Percentiles rank a stretch among this genome's conserved stretches.
Evolutionary conservation across 2,329 filamentous ascomycete genomes (phyloP).

Genomic region (Didymella glomerata): DNA sequence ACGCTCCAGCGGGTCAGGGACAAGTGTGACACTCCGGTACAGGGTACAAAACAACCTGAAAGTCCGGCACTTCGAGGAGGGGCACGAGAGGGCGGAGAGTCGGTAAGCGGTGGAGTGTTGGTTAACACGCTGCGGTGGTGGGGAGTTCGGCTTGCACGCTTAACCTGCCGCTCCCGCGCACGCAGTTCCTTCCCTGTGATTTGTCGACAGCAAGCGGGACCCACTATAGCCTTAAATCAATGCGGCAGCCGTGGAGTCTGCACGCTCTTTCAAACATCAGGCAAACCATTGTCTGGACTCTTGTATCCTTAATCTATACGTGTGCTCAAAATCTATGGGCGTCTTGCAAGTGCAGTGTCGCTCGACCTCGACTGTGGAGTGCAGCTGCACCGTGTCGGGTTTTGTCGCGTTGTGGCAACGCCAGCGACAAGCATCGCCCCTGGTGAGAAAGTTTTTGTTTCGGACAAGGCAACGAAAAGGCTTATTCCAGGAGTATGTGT

Average conservation of each 20-base stretch:
- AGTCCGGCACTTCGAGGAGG: conserved; percentile 5
- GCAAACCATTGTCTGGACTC: not conserved
- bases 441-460: conserved; percentile 12
- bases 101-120: conserved; percentile 18
- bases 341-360: not conserved
- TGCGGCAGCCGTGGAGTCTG: not conserved
- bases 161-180: conserved; percentile 17
- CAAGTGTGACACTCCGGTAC: conserved; percentile 2
- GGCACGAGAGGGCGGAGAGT: conserved; percentile 11
- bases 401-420: conserved; percentile 17
- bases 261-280: not conserved
- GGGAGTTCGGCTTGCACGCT: conserved; percentile 13
- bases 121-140: conserved; percentile 16
- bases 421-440: conserved; percentile 15
- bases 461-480: not conserved
- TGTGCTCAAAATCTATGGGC: not conserved
- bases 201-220: conserved; percentile 12
- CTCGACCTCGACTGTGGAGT: not conserved
- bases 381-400: conserved; percentile 6
- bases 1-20: conserved; percentile 1
- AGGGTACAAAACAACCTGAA: conserved; percentile 1
- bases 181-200: conserved; percentile 9
- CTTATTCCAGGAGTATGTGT: not conserved
- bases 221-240: conserved; percentile 10
- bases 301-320: not conserved